Evolutionary conservation across 176 grass and related monocot species (phyloP).

Genomic region (Saccharum officinarum): DNA sequence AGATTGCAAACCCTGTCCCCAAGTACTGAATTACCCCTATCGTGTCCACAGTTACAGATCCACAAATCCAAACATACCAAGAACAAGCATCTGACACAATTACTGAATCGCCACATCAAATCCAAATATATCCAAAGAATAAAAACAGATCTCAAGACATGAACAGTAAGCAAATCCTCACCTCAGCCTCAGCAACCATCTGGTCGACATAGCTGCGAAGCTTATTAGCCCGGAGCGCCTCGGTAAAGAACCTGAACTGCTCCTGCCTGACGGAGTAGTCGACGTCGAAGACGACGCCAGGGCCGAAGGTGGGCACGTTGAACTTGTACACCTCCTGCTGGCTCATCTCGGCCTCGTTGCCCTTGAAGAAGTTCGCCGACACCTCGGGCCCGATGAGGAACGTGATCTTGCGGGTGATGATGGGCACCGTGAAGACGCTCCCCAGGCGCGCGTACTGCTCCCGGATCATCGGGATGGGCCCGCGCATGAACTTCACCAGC

Average conservation of each 20-base stretch:
- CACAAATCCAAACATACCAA: neutral
- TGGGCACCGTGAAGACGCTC: conserved; percentile 72
- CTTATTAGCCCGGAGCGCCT: conserved; percentile 70
- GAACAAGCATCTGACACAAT: neutral
- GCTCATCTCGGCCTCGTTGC: conserved; percentile 81
- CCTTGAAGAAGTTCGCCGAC: conserved; percentile 91
- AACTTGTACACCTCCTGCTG: conserved; percentile 96
- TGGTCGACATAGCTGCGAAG: conserved; percentile 80
- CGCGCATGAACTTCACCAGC: conserved; percentile 73
- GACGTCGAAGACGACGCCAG: conserved; percentile 85
- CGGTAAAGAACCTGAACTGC: conserved; percentile 95
- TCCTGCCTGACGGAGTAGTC: conserved; percentile 83
- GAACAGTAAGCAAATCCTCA: neutral
- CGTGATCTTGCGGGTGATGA: conserved; percentile 74
- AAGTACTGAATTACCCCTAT: neutral
- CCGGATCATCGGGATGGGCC: conserved; percentile 80
- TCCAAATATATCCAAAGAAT: neutral
- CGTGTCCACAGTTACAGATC: neutral
- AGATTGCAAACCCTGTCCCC: neutral
- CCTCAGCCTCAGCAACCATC: conserved; percentile 91
- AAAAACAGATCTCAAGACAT: neutral
- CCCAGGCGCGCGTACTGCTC: conserved; percentile 78
- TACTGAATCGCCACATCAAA: neutral
- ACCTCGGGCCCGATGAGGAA: conserved; percentile 89
- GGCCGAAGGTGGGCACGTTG: conserved; percentile 91